Evolutionary conservation across 345 rosid genomes (phyloP).

Genomic region (Melastoma malabathricum): DNA sequence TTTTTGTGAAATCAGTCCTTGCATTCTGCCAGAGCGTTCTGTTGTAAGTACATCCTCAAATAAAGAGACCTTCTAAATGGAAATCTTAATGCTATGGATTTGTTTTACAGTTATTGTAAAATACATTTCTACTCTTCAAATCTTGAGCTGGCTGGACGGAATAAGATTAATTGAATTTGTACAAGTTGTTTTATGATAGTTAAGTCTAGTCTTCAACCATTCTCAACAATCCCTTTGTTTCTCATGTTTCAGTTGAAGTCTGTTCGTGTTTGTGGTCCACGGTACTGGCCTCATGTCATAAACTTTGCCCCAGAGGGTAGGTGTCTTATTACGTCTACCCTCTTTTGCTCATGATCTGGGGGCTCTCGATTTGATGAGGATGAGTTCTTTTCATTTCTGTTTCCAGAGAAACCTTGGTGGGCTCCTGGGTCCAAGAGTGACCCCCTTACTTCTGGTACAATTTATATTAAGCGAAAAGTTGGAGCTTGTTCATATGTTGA

Average conservation of each 20-base stretch:
- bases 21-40: constrained; percentile 91
- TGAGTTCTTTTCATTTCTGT: constrained; percentile 1
- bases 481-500: constrained; percentile 97
- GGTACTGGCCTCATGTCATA: constrained; percentile 87
- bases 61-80: not conserved
- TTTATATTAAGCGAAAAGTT: constrained; percentile 81
- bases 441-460: constrained; percentile 76
- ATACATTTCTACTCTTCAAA: no score
- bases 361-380: not conserved
- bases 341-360: not conserved
- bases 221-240: not conserved
- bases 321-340: constrained; percentile 8
- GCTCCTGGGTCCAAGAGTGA: constrained; percentile 49
- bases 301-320: constrained; percentile 82
- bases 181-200: no score
- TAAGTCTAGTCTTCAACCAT: no score
- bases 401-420: constrained; percentile 88
- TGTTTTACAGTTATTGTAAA: no score
- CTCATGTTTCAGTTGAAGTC: constrained; percentile 63
- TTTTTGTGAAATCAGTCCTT: constrained; percentile 79
- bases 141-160: no score
- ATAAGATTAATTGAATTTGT: no score
- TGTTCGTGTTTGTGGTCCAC: constrained; percentile 81
- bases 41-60: constrained; percentile 40
- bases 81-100: no score